Conservation (phyloP, 176 grass and related monocot genomes). For the Hsuehochloa calcarea region DNA sequence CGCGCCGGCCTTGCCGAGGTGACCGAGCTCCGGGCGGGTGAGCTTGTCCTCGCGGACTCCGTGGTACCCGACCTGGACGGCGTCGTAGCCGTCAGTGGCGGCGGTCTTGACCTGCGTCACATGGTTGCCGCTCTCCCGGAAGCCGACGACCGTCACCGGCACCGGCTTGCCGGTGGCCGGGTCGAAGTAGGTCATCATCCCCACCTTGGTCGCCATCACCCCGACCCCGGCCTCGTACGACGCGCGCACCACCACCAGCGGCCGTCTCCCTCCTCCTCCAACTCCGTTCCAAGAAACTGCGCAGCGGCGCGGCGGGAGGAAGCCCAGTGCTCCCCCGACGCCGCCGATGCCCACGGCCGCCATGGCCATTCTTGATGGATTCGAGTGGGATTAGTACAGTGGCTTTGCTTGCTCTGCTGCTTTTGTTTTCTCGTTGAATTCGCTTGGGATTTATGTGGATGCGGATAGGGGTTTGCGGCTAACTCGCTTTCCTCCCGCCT, state of each 20-base stretch:
- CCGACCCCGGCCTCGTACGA: constrained; percentile 70
- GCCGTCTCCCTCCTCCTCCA: not conserved
- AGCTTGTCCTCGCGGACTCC: constrained; percentile 91
- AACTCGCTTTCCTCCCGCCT: constrained; percentile 25
- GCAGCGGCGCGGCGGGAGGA: constrained; percentile 10
- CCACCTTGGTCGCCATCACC: constrained; percentile 90
- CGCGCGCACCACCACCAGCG: constrained; percentile 33
- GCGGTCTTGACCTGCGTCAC: constrained; percentile 89
- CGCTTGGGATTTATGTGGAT: constrained; percentile 34
- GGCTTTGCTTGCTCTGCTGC: not conserved
- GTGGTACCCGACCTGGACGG: constrained; percentile 89
- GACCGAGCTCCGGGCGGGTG: constrained; percentile 82
- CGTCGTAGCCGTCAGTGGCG: constrained; percentile 82
- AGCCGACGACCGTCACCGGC: constrained; percentile 79
- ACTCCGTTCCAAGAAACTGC: not conserved
- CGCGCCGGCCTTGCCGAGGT: constrained; percentile 85
- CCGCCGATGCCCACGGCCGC: constrained; percentile 41
- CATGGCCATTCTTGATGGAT: constrained; percentile 42
- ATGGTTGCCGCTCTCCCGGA: constrained; percentile 81
- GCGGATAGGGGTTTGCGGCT: constrained; percentile 21
- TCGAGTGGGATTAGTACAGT: constrained; percentile 16
- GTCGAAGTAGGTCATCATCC: constrained; percentile 96
- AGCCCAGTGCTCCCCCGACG: constrained; percentile 27
- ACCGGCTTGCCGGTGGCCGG: constrained; percentile 58
- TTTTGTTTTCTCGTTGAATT: not conserved